Percentiles rank a stretch among this genome's conserved stretches.
These are phyloP conservation scores for Dryadomyces sulphureus DNA, from an alignment of 2,329 filamentous ascomycete species.

Conservation along the genomic window DNA sequence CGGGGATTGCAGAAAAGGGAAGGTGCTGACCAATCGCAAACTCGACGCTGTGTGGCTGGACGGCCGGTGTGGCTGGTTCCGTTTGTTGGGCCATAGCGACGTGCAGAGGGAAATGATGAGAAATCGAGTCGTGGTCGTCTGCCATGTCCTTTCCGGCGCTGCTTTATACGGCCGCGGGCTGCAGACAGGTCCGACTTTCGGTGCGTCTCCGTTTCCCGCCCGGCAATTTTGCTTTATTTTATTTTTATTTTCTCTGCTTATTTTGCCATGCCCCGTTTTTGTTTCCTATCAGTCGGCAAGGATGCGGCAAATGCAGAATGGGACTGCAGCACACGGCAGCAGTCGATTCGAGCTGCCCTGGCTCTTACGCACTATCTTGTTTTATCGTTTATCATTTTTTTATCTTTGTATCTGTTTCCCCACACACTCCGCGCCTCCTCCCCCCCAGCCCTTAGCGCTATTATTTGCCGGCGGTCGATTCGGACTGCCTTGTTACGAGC, in stretches of 20 bases:
- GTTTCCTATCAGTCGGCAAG: no score
- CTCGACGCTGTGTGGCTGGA: slow-evolving; percentile 2
- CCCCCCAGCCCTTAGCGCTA: background rate
- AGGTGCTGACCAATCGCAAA: slow-evolving; percentile 1
- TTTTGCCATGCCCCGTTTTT: no score
- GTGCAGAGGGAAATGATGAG: background rate
- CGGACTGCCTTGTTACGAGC: background rate
- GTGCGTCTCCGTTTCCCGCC: background rate
- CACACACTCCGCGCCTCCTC: background rate
- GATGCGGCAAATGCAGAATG: background rate
- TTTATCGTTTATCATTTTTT: no score
- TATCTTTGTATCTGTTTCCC: no score
- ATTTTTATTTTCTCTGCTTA: no score
- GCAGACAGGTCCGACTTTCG: background rate
- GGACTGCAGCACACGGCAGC: background rate
- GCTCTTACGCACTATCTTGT: background rate
- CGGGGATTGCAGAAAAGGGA: background rate
- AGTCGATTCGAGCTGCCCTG: background rate
- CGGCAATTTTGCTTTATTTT: no score
- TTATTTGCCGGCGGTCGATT: background rate
- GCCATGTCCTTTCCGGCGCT: no score
- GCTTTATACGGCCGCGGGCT: background rate
- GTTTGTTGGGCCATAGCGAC: background rate
- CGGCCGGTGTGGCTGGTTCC: background rate
- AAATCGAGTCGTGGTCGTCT: no score